Conservation (phyloP, 2,329 filamentous ascomycete genomes). For the Calonectria montana region DNA sequence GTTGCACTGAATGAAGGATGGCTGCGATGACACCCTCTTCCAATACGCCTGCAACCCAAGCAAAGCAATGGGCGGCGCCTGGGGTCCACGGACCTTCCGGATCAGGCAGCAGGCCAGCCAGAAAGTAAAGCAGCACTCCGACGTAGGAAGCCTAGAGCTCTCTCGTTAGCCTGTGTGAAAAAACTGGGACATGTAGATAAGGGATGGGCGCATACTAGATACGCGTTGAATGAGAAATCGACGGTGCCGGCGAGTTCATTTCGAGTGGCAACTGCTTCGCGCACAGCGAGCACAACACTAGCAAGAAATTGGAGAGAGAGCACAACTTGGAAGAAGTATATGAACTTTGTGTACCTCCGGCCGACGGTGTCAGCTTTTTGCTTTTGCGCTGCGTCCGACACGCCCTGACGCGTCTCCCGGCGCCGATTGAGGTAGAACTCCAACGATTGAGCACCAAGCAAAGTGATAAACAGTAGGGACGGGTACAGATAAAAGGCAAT, state of each 20-base stretch:
- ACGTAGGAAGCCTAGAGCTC: constrained; percentile 52
- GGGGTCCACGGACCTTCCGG: constrained; percentile 58
- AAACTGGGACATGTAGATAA: not conserved
- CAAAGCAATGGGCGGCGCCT: constrained; percentile 48
- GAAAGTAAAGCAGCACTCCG: constrained; percentile 54
- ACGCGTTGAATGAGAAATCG: constrained; percentile 54
- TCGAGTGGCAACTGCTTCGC: constrained; percentile 46
- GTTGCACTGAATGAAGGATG: constrained; percentile 46
- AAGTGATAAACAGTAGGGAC: constrained; percentile 49
- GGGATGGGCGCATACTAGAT: constrained; percentile 44
- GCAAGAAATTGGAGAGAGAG: constrained; percentile 48
- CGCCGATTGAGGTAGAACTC: constrained; percentile 51
- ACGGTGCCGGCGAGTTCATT: constrained; percentile 38
- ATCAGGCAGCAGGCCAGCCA: constrained; percentile 55
- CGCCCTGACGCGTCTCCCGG: constrained; percentile 39
- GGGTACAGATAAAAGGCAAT: constrained; percentile 56
- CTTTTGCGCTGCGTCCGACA: constrained; percentile 44
- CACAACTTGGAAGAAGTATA: constrained; percentile 50
- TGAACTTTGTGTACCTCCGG: constrained; percentile 46
- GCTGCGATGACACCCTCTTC: constrained; percentile 51
- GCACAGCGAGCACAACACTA: constrained; percentile 47
- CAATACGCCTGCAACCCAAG: constrained; percentile 51
- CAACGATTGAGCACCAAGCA: constrained; percentile 51
- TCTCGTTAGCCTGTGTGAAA: constrained; percentile 4
- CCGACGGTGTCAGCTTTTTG: constrained; percentile 40